phyloP scores from a whole-genome alignment of 106 monocot genomes.

The Acorus calamus region DNA sequence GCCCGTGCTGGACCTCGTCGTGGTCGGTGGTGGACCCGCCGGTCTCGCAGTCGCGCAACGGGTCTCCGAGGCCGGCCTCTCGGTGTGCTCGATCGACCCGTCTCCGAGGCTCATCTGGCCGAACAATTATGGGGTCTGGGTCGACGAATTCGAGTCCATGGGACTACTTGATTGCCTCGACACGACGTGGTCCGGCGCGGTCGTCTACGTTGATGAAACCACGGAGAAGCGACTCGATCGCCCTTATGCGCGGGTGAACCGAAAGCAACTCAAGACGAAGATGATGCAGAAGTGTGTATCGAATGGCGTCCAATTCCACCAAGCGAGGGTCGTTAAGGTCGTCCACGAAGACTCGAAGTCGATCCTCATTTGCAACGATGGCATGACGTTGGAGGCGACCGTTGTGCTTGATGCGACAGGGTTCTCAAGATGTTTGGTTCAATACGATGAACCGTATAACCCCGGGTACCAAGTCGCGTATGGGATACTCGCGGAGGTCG shows the following conservation, averaged over 20 bases:
- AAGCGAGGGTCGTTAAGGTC: constrained; percentile 69
- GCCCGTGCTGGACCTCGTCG: constrained; percentile 51
- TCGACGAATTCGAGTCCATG: constrained; percentile 86
- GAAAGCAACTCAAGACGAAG: constrained; percentile 72
- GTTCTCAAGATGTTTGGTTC: constrained; percentile 74
- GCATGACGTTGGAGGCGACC: constrained; percentile 41
- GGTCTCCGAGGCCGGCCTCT: constrained; percentile 74
- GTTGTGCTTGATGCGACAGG: constrained; percentile 94
- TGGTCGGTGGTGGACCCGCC: constrained; percentile 83
- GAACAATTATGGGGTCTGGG: constrained; percentile 97
- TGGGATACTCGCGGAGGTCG: constrained; percentile 89
- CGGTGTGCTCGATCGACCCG: constrained; percentile 81
- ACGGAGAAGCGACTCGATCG: constrained; percentile 41
- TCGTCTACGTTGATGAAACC: constrained; percentile 40
- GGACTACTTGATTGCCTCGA: constrained; percentile 78
- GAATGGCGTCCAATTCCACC: constrained; percentile 72
- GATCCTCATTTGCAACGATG: constrained; percentile 61
- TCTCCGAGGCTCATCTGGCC: constrained; percentile 82
- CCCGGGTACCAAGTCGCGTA: constrained; percentile 98
- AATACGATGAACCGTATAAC: constrained; percentile 80
- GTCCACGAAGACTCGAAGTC: constrained; percentile 60
- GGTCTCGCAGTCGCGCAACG: constrained; percentile 87
- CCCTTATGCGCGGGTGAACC: constrained; percentile 71
- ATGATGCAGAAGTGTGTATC: constrained; percentile 70
- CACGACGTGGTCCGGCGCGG: constrained; percentile 62